These are phyloP conservation scores for Citrus australasica DNA, from an alignment of 345 rosid species.

Conservation along the genomic window DNA sequence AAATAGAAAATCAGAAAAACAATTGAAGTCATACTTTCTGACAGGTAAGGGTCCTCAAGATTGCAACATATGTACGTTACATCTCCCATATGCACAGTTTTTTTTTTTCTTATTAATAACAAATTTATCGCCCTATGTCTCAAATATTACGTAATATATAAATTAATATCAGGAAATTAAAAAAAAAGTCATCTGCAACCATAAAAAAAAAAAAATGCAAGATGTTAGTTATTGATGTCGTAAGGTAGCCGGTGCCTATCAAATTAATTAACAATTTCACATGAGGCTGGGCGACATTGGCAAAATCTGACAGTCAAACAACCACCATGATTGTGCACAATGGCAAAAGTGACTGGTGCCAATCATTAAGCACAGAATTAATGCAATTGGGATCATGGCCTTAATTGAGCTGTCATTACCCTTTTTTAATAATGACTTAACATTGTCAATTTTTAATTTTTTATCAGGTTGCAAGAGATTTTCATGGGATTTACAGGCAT, in stretches of 20 bases:
- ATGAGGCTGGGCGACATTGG: not conserved
- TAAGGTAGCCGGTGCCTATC: no score
- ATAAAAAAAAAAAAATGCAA: no score
- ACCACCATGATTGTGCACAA: constrained; percentile 8
- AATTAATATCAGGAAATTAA: no score
- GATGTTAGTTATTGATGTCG: no score
- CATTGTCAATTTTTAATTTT: constrained; percentile 8
- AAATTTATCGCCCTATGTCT: not conserved
- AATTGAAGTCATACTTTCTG: no score
- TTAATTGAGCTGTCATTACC: constrained; percentile 29
- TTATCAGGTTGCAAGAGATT: not conserved
- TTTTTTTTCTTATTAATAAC: no score
- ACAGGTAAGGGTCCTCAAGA: no score
- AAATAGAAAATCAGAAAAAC: no score
- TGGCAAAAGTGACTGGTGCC: not conserved
- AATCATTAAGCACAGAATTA: not conserved
- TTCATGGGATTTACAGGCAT: constrained; percentile 18
- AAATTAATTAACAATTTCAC: no score
- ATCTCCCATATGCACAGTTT: no score
- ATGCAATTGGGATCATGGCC: constrained; percentile 14
- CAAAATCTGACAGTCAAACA: constrained; percentile 23
- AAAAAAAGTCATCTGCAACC: no score
- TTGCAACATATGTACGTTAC: no score
- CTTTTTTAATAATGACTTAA: not conserved
- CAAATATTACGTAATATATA: not conserved